A percentile compares a stretch with the other conserved stretches of the same genome.
Conservation (phyloP, 495 filamentous ascomycete species). For the Penicillium bovifimosum region DNA sequence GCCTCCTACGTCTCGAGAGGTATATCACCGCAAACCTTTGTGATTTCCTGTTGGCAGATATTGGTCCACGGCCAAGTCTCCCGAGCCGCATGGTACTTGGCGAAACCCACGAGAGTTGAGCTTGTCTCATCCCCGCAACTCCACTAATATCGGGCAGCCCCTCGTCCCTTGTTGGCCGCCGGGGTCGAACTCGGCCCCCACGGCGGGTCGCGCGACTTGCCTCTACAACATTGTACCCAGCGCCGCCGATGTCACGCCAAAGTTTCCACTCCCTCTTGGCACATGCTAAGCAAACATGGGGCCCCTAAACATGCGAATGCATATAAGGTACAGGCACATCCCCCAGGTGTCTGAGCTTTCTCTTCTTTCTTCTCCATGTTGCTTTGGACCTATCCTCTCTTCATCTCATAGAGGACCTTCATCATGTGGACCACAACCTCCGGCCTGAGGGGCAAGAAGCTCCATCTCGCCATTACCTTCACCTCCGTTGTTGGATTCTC, state of each 20-base stretch:
- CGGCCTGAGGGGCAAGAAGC: slow-evolving; percentile 32
- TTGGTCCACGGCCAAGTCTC: neutral
- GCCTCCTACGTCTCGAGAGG: neutral
- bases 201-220: slow-evolving; percentile 5
- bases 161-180: neutral
- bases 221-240: neutral
- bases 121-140: slow-evolving; percentile 1
- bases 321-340: neutral
- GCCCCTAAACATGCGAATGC: neutral
- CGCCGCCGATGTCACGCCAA: slow-evolving; percentile 5
- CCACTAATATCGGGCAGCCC: neutral
- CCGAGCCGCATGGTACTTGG: neutral
- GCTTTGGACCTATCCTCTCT: neutral
- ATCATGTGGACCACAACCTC: slow-evolving; percentile 37
- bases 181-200: neutral
- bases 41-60: neutral
- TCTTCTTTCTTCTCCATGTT: neutral
- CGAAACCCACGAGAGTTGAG: neutral
- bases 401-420: neutral
- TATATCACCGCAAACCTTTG: neutral
- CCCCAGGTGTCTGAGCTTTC: neutral
- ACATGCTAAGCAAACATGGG: neutral
- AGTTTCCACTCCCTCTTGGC: neutral
- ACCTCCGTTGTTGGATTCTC: slow-evolving; percentile 57
- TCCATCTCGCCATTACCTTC: slow-evolving; percentile 34